phyloP scores from a whole-genome alignment of 1,139 yeast species.

The Petasospora rhodanensis region DNA sequence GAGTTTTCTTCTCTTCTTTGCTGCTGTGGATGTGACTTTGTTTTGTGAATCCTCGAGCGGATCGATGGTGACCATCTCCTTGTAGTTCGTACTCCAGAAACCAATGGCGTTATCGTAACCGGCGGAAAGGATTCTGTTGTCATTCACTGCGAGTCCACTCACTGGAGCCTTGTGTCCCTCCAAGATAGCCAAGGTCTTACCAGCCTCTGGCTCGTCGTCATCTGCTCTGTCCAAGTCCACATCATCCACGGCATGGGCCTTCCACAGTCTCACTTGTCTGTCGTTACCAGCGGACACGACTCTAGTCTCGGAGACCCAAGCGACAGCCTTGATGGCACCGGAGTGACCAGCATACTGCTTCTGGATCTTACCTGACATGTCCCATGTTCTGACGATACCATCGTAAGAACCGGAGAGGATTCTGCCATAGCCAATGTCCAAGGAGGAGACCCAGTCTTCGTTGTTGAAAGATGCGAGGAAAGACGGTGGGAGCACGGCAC shows the following conservation, averaged over 20 bases:
- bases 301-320: slow-evolving; percentile 71
- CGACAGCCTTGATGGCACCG: slow-evolving; percentile 77
- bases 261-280: slow-evolving; percentile 87
- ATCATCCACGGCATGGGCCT: slow-evolving; percentile 42
- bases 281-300: slow-evolving; percentile 87
- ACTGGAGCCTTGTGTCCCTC: slow-evolving; percentile 91
- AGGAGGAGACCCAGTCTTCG: slow-evolving; percentile 93
- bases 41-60: slow-evolving; percentile 48
- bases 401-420: slow-evolving; percentile 91
- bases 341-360: slow-evolving; percentile 84
- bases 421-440: slow-evolving; percentile 40
- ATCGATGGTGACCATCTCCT: slow-evolving; percentile 75
- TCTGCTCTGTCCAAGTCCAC: slow-evolving; percentile 37
- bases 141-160: slow-evolving; percentile 60
- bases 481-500: slow-evolving; percentile 91
- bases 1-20: slow-evolving; percentile 83
- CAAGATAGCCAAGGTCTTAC: slow-evolving; percentile 73
- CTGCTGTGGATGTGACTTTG: slow-evolving; percentile 57
- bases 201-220: slow-evolving; percentile 57
- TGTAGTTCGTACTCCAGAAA: slow-evolving; percentile 82
- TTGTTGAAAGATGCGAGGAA: slow-evolving; percentile 83
- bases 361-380: slow-evolving; percentile 75
- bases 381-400: slow-evolving; percentile 89
- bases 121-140: slow-evolving; percentile 69
- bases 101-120: slow-evolving; percentile 80